Evolutionary conservation across 495 filamentous ascomycete genomes (phyloP), one percentile per base, ranked within the genome.

Genomic region (Daldinia loculata): DNA sequence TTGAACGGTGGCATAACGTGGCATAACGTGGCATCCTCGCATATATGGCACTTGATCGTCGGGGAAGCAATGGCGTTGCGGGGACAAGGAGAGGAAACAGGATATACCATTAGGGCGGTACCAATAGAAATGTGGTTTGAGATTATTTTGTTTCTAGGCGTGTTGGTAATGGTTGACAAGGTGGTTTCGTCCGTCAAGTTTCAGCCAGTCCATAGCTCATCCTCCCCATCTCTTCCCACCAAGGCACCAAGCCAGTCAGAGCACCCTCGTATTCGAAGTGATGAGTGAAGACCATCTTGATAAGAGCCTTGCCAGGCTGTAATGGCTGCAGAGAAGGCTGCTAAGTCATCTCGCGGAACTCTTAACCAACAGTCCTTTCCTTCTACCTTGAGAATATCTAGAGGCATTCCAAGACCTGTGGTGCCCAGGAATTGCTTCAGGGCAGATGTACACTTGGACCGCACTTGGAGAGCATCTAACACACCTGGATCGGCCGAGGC

Each of bases 351-450:
- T 45, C 86, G 76, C 0, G 94, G 92, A 1, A 97, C 80, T 17
- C 95, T 87, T 32, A 97, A 81, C 92, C 92, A 97, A 34, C 85
- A 85, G 14, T 87, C 81, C 27, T 76, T 67, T 1, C 77, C 84
- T 7, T 85, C 79, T 4, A 91, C 79, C 48, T 91, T 88, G 7
- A 98, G 83, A 34, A 97, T 90, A 72, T 98, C 95, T 66, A 97
- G 79, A 0, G 90, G 82, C 22, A 97, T 93, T 1, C 90, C 87
- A 5, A 90, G 83, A 34, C 95, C 95, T 2, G 88, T 87, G 32
- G 91, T 73, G 8, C 95, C 95, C 19, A 97, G 88, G 80, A 92
- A 97, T 74, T 94, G 91, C 8, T 84, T 85, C 1, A 97, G 82
- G 0, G 93, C 91, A 30, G 90, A 78, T 22, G 87, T 89, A 56